Evolutionary conservation across 805 yeast genomes (phyloP).

Genomic region (Starmerella floricola): DNA sequence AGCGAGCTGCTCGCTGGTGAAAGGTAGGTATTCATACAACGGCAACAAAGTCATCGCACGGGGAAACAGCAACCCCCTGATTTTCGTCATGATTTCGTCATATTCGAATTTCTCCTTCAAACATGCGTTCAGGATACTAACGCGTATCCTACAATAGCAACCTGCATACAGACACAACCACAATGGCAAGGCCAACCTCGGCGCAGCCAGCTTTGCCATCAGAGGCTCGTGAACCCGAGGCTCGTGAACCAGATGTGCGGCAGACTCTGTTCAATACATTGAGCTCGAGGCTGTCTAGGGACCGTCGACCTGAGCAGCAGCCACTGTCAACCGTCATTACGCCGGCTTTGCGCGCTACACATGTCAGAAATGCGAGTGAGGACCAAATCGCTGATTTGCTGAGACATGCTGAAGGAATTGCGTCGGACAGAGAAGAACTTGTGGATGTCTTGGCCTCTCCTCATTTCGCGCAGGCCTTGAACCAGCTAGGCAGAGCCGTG

Average conservation of each 20-base stretch:
- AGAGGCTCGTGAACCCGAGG: too few species aligned
- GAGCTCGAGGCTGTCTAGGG: not conserved
- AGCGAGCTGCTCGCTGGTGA: not conserved
- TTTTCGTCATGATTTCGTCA: too few species aligned
- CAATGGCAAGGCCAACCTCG: too few species aligned
- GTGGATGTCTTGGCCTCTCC: conserved; percentile 37
- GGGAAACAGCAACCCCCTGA: too few species aligned
- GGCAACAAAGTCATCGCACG: not conserved
- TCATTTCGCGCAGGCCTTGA: conserved; percentile 36
- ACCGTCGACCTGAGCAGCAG: not conserved
- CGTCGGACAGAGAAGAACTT: conserved; percentile 31
- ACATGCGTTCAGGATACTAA: too few species aligned
- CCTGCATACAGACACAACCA: too few species aligned
- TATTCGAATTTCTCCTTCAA: too few species aligned
- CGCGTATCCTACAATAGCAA: too few species aligned
- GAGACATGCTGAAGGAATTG: conserved; percentile 34
- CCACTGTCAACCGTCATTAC: conserved; percentile 2
- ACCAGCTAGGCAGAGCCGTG: conserved; percentile 35
- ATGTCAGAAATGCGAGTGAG: conserved; percentile 25
- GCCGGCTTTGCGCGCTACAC: conserved; percentile 25
- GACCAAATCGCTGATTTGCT: conserved; percentile 32
- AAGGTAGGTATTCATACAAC: not conserved
- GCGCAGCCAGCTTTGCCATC: too few species aligned
- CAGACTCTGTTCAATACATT: not conserved
- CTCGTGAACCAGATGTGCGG: too few species aligned